Evolutionary conservation across 176 grass and related monocot species (phyloP), one percentile per base, ranked within the genome.

Genomic region (Hyparrhenia diplandra): DNA sequence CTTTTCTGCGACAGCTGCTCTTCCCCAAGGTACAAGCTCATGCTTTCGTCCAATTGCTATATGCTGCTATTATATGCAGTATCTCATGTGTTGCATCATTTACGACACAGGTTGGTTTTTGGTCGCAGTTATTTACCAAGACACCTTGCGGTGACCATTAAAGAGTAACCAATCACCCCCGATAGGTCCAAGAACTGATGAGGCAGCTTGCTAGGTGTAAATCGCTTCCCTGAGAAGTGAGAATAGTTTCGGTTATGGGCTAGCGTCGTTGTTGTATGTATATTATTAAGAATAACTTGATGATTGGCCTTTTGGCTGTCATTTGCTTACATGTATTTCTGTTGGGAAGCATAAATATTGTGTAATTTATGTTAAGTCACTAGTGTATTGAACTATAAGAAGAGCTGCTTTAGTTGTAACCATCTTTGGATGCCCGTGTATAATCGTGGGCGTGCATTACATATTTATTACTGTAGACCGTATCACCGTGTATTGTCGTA

Each of bases 201-300:
- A 78, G 36, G 73, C 47, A 67, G 81, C 75, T 86, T 81, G 67
- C 12, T 70, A 69, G 88, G 60, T 86, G 79, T 86, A 83, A 86
- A 58, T 86, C 59, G 24, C 88, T 86, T 71, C 68, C 83, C 64
- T n/a, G n/a, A n/a, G n/a, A n/a, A n/a, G n/a, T 73, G 59, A 77
- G 78, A 76, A 78, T 82, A 82, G 83, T 31, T 57, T 72, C 58
- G 10, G 18, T 58, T 73, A 78, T 73, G 57, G n/a, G 30, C 55
- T 89, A 86, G 88, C 23, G 17, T 35, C 37, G 21, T 27, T n/a
- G 45, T 73, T 85, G 67, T 82, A 25, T 89, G 78, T 51, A 51
- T 51, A 85, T 85, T 82, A 82, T 82, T 78, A 63, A 81, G 73
- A 59, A 81, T 58, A 76, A 76, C 81, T 89, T 89, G 65, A 52